Percentiles rank a stretch among this genome's conserved stretches.
These are phyloP conservation scores for Cyclaneusma minus DNA, from an alignment of 2,329 filamentous ascomycete genomes.

Conservation along the genomic window DNA sequence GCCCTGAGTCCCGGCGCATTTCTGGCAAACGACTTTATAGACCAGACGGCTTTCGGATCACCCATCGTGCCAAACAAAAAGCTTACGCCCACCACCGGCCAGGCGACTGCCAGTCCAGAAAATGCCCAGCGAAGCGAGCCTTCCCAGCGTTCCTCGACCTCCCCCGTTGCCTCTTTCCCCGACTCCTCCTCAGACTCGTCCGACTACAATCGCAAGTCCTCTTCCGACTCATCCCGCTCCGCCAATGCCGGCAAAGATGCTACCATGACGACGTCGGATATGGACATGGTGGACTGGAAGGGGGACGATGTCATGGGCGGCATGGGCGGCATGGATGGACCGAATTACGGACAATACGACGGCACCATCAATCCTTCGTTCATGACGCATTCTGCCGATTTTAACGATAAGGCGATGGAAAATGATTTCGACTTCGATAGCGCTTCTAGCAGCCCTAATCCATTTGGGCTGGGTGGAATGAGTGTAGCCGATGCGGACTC, in stretches of 20 bases:
- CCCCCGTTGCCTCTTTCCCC: slow-evolving; percentile 23
- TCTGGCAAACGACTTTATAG: slow-evolving; percentile 13
- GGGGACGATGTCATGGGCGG: slow-evolving; percentile 19
- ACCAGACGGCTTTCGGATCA: slow-evolving; percentile 13
- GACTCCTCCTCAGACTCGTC: slow-evolving; percentile 38
- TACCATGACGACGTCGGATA: slow-evolving; percentile 26
- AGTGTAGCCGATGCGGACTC: slow-evolving; percentile 24
- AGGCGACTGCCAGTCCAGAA: slow-evolving; percentile 8
- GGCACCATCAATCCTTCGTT: slow-evolving; percentile 22
- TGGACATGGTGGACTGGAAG: slow-evolving; percentile 28
- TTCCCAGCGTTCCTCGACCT: slow-evolving; percentile 12
- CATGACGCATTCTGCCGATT: slow-evolving; percentile 19
- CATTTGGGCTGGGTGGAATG: slow-evolving; percentile 11
- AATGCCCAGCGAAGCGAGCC: slow-evolving; percentile 11
- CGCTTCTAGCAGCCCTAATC: slow-evolving; percentile 39
- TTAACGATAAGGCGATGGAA: slow-evolving; percentile 30
- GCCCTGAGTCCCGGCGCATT: slow-evolving; percentile 17
- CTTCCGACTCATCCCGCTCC: slow-evolving; percentile 29
- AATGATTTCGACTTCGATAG: slow-evolving; percentile 41
- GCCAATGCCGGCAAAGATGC: slow-evolving; percentile 24
- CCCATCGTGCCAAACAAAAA: slow-evolving; percentile 12
- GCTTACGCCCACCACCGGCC: slow-evolving; percentile 9
- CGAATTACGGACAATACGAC: slow-evolving; percentile 21
- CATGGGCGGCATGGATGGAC: slow-evolving; percentile 23
- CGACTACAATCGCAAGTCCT: slow-evolving; percentile 30